Conservation (phyloP, 2,329 filamentous ascomycete genomes). For the Penicillium griseofulvum region DNA sequence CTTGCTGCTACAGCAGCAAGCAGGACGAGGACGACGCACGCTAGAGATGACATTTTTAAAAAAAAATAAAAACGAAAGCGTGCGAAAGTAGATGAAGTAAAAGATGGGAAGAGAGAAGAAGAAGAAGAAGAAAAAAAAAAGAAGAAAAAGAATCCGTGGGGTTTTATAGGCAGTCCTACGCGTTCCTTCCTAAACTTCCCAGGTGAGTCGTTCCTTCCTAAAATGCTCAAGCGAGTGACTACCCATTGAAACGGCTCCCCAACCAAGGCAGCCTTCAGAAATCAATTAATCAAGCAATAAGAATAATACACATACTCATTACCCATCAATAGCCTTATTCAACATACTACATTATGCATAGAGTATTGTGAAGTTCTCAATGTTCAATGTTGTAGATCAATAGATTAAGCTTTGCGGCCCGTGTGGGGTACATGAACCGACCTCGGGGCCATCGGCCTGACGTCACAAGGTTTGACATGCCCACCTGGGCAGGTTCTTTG, state of each 20-base stretch:
- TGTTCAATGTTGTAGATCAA: neutral
- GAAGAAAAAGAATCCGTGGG: too few relatives aligned
- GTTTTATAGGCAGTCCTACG: neutral
- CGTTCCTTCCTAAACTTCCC: neutral
- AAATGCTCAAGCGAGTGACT: neutral
- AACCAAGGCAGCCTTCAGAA: neutral
- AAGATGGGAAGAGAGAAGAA: neutral
- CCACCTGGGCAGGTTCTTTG: too few relatives aligned
- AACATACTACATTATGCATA: neutral
- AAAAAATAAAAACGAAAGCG: too few relatives aligned
- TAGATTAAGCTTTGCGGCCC: constrained; percentile 9
- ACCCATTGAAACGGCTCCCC: neutral
- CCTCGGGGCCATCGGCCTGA: neutral
- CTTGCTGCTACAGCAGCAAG: neutral
- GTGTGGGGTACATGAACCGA: constrained; percentile 1
- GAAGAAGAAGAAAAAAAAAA: neutral
- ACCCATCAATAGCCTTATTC: neutral
- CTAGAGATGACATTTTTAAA: too few relatives aligned
- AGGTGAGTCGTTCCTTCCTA: constrained; percentile 4
- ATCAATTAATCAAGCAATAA: neutral
- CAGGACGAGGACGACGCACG: neutral
- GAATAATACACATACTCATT: neutral
- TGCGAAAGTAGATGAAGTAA: neutral
- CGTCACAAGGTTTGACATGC: neutral
- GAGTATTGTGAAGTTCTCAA: neutral